Conservation (phyloP, 2,329 filamentous ascomycete species). For the Fusarium praegraminearum region DNA sequence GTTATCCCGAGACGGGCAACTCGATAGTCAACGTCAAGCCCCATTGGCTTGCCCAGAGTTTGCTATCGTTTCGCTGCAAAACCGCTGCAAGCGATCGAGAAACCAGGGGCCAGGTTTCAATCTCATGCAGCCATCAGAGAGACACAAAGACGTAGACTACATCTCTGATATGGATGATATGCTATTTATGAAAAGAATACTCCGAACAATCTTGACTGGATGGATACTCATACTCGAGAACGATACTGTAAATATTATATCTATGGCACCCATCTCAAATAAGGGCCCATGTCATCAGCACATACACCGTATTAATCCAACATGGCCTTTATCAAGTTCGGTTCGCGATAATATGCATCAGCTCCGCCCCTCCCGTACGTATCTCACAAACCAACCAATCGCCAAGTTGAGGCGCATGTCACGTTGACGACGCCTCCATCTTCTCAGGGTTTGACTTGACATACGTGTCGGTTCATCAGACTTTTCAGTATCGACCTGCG, state of each 20-base stretch:
- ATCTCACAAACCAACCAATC: constrained; percentile 26
- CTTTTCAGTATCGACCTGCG: background rate
- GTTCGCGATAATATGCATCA: constrained; percentile 20
- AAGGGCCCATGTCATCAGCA: background rate
- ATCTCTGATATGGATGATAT: background rate
- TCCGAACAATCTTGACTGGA: background rate
- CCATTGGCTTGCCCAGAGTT: constrained; percentile 23
- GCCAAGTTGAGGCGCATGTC: constrained; percentile 28
- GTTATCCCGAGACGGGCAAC: constrained; percentile 42
- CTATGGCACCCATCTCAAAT: background rate
- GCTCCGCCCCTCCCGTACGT: constrained; percentile 11
- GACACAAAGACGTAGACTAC: background rate
- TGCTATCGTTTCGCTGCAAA: constrained; percentile 34
- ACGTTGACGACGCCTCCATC: constrained; percentile 38
- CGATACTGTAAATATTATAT: too few relatives aligned
- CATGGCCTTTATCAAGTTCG: background rate
- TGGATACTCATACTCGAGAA: background rate
- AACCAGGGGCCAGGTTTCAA: constrained; percentile 29
- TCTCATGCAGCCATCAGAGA: constrained; percentile 21
- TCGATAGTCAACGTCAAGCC: constrained; percentile 28
- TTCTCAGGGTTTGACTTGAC: constrained; percentile 1
- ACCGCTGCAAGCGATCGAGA: constrained; percentile 39
- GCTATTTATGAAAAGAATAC: background rate
- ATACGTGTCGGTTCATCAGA: constrained; percentile 11
- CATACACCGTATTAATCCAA: background rate